phyloP scores from a whole-genome alignment of 2,329 filamentous ascomycete species.

The Trichoderma sp. region DNA sequence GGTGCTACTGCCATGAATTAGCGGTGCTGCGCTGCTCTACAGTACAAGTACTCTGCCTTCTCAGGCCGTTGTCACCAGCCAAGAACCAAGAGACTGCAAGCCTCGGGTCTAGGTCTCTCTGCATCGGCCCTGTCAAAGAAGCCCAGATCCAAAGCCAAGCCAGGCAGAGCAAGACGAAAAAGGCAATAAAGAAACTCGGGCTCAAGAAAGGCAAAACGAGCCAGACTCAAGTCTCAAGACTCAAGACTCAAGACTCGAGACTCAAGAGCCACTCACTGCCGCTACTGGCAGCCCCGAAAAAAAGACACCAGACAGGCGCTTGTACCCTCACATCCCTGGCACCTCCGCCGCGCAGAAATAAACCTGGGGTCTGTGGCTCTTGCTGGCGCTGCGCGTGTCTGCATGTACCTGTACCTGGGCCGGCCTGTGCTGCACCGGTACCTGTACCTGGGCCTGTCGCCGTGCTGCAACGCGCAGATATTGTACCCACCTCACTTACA shows the following conservation, averaged over 20 bases:
- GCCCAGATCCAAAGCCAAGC: background rate
- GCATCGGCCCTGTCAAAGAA: background rate
- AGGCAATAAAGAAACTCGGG: background rate
- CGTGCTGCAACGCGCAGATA: conserved; percentile 1
- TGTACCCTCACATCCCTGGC: background rate
- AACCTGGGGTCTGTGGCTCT: conserved; percentile 24
- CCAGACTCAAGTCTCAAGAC: background rate
- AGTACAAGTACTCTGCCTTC: no score
- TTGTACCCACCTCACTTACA: conserved; percentile 15
- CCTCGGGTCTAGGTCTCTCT: background rate
- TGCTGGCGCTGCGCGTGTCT: conserved; percentile 6
- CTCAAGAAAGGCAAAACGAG: background rate
- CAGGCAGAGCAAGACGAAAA: background rate
- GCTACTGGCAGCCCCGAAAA: background rate
- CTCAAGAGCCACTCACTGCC: background rate
- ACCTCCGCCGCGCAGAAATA: background rate
- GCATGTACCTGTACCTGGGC: background rate
- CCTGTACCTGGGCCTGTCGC: no score
- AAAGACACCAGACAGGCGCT: background rate
- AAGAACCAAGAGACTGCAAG: background rate
- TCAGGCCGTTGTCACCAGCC: no score
- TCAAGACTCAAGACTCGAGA: background rate
- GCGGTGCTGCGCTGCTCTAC: no score
- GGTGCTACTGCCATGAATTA: background rate
- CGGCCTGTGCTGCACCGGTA: no score